Conservation (phyloP, 352 stramenopile genomes). For the Globisporangium orthogonon region DNA sequence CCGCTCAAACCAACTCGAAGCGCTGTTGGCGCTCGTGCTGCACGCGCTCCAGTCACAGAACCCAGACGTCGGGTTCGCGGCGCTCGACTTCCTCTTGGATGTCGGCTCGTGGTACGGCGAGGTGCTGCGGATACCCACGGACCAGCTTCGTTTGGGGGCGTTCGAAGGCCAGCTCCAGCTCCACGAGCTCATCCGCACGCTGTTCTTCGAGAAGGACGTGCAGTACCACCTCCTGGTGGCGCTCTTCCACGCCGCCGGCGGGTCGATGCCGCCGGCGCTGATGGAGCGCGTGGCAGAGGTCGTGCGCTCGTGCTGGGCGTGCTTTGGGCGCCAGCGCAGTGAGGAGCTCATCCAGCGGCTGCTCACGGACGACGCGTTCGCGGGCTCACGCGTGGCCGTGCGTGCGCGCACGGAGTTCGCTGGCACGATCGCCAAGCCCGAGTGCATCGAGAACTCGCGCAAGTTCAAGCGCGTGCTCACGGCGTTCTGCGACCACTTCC, state of each 20-base stretch:
- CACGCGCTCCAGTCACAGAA: conserved; percentile 62
- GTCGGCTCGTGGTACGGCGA: conserved; percentile 66
- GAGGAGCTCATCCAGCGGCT: conserved; percentile 56
- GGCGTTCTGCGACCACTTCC: conserved; percentile 77
- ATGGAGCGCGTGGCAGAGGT: conserved; percentile 65
- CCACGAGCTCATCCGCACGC: conserved; percentile 50
- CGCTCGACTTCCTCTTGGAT: conserved; percentile 57
- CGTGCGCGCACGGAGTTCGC: conserved; percentile 53
- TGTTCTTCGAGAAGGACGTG: conserved; percentile 80
- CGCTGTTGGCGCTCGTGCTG: conserved; percentile 45
- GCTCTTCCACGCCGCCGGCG: conserved; percentile 57
- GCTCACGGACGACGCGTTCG: conserved; percentile 51
- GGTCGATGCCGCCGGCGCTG: conserved; percentile 48
- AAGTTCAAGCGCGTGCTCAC: conserved; percentile 76
- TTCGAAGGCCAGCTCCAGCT: conserved; percentile 50
- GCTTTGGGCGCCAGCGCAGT: conserved; percentile 54
- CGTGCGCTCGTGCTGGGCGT: conserved; percentile 68
- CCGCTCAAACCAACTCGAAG: conserved; percentile 59
- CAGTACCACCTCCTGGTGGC: conserved; percentile 64
- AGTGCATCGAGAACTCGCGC: conserved; percentile 66
- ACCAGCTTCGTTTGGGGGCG: conserved; percentile 37
- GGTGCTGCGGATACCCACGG: conserved; percentile 49
- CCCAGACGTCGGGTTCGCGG: conserved; percentile 48
- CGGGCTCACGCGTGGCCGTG: conserved; percentile 48
- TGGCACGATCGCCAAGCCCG: conserved; percentile 44